phyloP scores from a whole-genome alignment of 306 rosid genomes.

The Rosa chinensis region DNA sequence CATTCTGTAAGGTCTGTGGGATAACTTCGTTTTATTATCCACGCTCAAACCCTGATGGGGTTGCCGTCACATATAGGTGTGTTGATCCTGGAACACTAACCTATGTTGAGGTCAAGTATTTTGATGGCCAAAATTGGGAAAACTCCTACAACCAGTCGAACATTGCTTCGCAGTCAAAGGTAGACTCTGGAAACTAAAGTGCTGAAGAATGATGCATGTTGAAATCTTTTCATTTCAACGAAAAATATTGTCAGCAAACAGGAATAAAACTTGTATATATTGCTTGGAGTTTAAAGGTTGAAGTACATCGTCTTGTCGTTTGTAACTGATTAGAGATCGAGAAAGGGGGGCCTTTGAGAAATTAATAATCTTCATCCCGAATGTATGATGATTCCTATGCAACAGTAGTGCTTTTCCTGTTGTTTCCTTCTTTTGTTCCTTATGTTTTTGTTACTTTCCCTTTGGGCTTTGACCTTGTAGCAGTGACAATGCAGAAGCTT shows the following conservation, averaged over 20 bases:
- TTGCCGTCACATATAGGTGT: constrained; percentile 64
- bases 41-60: constrained; percentile 91
- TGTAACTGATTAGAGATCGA: too few relatives aligned
- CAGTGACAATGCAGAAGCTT: neutral
- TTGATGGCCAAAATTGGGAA: constrained; percentile 84
- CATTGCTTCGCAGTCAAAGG: constrained; percentile 54
- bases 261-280: neutral
- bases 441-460: neutral
- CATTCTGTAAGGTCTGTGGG: constrained; percentile 79
- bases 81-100: constrained; percentile 78
- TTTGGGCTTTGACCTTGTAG: neutral
- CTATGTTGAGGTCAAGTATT: constrained; percentile 47
- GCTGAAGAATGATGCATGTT: neutral
- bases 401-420: neutral
- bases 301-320: too few relatives aligned
- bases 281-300: neutral
- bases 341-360: too few relatives aligned
- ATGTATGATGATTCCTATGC: neutral
- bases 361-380: neutral
- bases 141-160: constrained; percentile 22
- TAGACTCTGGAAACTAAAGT: constrained; percentile 11
- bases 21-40: constrained; percentile 82
- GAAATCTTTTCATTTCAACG: neutral
- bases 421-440: neutral
- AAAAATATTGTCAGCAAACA: too few relatives aligned